A percentile compares a stretch with the other conserved stretches of the same genome.
These are phyloP conservation scores for Candida silvicultrix DNA, from an alignment of 805 yeast species.

Conservation along the genomic window DNA sequence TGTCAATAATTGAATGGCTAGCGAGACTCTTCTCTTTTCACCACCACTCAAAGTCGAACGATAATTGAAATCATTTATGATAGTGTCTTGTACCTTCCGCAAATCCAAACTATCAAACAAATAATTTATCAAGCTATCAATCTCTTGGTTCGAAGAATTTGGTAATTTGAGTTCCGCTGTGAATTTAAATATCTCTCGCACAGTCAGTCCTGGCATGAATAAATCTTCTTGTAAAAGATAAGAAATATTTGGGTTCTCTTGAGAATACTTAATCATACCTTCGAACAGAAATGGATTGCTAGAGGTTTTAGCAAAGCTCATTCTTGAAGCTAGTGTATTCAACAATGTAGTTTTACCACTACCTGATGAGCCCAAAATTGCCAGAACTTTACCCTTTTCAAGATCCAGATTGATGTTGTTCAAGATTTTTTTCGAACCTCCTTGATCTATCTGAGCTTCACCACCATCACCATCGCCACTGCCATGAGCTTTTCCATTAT, in stretches of 20 bases:
- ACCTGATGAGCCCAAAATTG: constrained; percentile 87
- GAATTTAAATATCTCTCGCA: constrained; percentile 62
- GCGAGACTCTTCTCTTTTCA: constrained; percentile 70
- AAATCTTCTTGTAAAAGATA: constrained; percentile 78
- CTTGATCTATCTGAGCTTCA: constrained; percentile 1
- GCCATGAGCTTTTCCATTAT: background rate
- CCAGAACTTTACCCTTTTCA: constrained; percentile 61
- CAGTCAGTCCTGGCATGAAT: constrained; percentile 63
- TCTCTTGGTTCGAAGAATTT: constrained; percentile 27
- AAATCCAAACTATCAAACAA: constrained; percentile 46
- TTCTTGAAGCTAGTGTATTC: constrained; percentile 55
- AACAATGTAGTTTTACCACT: constrained; percentile 81
- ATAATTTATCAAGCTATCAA: background rate
- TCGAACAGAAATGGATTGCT: constrained; percentile 35
- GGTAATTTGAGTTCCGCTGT: constrained; percentile 74
- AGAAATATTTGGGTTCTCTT: constrained; percentile 28
- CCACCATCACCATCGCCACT: background rate
- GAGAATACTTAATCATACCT: constrained; percentile 22
- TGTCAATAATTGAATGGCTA: constrained; percentile 75
- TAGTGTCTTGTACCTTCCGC: constrained; percentile 57
- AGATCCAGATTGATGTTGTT: constrained; percentile 49
- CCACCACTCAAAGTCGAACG: constrained; percentile 72
- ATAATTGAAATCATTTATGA: constrained; percentile 49
- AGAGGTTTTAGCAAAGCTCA: constrained; percentile 31
- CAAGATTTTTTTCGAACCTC: constrained; percentile 22